Evolutionary conservation across 768 basidiomycete species (phyloP).

Genomic region (Pleurotus tuoliensis): DNA sequence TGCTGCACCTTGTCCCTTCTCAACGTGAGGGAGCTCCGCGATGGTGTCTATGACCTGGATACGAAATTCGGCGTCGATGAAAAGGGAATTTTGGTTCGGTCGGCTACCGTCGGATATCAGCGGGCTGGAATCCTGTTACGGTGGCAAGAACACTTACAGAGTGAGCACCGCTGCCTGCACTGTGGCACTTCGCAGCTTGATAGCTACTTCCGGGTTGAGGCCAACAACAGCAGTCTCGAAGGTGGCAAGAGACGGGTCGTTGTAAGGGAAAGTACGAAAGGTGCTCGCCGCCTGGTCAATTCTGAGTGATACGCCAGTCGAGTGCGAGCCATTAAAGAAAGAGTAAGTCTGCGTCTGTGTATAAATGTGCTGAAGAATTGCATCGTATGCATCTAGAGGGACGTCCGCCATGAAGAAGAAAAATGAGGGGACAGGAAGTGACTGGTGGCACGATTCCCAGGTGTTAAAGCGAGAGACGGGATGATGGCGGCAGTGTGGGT

Average conservation of each 20-base stretch:
- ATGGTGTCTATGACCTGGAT: conserved; percentile 81
- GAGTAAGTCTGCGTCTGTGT: conserved; percentile 47
- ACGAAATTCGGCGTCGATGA: conserved; percentile 76
- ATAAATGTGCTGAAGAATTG: conserved; percentile 77
- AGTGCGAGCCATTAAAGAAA: conserved; percentile 14
- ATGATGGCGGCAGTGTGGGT: neutral
- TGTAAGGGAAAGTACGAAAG: conserved; percentile 86
- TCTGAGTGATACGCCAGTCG: conserved; percentile 72
- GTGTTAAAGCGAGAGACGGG: neutral
- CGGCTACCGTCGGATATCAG: conserved; percentile 29
- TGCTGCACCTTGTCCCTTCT: conserved; percentile 87
- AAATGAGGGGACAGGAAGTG: conserved; percentile 3
- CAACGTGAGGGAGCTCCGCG: conserved; percentile 62
- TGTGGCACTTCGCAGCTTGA: conserved; percentile 70
- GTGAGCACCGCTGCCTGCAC: conserved; percentile 73
- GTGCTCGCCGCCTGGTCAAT: conserved; percentile 41
- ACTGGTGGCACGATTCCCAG: neutral
- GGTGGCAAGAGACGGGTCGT: conserved; percentile 66
- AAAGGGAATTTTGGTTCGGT: conserved; percentile 50
- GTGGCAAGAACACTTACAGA: conserved; percentile 39
- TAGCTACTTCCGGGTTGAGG: conserved; percentile 81
- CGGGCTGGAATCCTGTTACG: neutral
- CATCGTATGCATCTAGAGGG: conserved; percentile 61
- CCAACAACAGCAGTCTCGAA: conserved; percentile 76
- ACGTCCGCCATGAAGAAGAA: conserved; percentile 4